Base-by-base conservation (phyloP, 129 eudicot genomes). In the Artemisia annua region DNA sequence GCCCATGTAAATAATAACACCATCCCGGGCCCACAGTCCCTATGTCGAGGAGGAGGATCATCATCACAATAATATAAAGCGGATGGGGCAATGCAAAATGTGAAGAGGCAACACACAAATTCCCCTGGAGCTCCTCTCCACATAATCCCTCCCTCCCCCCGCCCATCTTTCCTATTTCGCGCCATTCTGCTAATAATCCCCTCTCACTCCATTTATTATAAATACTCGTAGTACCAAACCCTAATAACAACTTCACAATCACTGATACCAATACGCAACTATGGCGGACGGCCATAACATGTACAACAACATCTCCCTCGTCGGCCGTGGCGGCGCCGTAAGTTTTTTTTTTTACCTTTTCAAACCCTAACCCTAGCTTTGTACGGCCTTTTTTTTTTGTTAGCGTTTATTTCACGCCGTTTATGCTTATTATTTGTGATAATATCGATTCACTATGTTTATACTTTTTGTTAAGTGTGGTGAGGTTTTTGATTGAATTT, bases 301-400 rank as follows among this genome's bases (percentile, higher is more conserved):
- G 77, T 95, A 86, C 87, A 90, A 88, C 91, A 88, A 58, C 64
- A 95, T 95, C 67, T 95, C 97, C 60, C 99, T 90, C 26, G 89
- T 88, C 32, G 97, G 99, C 75, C 99, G 99, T 30, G 99, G 97
- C 74, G 99, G 99, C 73, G 75, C 89, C 16, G 99, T 95, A 75
- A 88, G 86, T 83, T 70, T 11, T 17, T 53, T 16, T 35, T 11
- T 8, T 0, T 20, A 30, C 48, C 7, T 28, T 0, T 12, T 48
- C 44, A 70, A 81, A 86, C 84, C 87, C 87, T 86, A 86, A 72
- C 87, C 84, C 85, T 81, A 81, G 70, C 54, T 59, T 75, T 11
- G 12, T 11, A 57, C 43, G 24, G 7, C 26, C n/a, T n/a, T n/a
- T 24, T 26, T 28, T 26, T 28, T 28, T 28, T 5, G 43, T 35